These are phyloP conservation scores for Aechmea fasciata DNA, from an alignment of 176 grass and related monocot genomes.

Conservation along the genomic window DNA sequence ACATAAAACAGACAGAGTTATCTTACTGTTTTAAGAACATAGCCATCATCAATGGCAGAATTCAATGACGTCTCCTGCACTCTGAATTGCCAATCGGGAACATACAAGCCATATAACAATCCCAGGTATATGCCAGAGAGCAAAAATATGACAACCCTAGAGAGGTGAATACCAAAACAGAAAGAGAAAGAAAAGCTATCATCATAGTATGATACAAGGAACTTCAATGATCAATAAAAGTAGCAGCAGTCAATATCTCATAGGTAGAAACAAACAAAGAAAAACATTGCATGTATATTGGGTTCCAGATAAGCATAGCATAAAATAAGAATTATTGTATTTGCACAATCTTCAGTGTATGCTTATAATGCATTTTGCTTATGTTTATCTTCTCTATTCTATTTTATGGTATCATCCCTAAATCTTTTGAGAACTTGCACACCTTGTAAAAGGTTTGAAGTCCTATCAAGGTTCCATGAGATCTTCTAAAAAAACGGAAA, in stretches of 20 bases:
- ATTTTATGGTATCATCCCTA: too few species aligned
- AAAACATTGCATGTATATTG: not conserved
- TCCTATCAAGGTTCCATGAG: too few species aligned
- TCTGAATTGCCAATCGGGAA: conserved; percentile 24
- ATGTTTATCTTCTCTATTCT: too few species aligned
- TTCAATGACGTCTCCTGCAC: not conserved
- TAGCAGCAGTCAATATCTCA: too few species aligned
- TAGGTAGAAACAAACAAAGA: not conserved
- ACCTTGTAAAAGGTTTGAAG: too few species aligned
- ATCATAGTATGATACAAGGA: not conserved
- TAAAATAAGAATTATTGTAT: not conserved
- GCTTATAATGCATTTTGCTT: too few species aligned
- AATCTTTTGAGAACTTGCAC: too few species aligned
- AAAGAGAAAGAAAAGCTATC: not conserved
- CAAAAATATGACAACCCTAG: conserved; percentile 12
- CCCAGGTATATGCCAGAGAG: conserved; percentile 14
- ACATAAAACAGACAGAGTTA: not conserved
- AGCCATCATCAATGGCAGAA: conserved; percentile 1
- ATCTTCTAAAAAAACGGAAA: too few species aligned
- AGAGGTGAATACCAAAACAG: not conserved
- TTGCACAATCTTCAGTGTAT: too few species aligned
- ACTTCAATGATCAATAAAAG: too few species aligned
- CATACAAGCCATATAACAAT: conserved; percentile 16
- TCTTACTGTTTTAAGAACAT: conserved; percentile 11
- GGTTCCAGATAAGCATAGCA: not conserved